These are phyloP conservation scores for Colletotrichum sp. DNA, from an alignment of 2,329 filamentous ascomycete genomes.

Conservation along the genomic window DNA sequence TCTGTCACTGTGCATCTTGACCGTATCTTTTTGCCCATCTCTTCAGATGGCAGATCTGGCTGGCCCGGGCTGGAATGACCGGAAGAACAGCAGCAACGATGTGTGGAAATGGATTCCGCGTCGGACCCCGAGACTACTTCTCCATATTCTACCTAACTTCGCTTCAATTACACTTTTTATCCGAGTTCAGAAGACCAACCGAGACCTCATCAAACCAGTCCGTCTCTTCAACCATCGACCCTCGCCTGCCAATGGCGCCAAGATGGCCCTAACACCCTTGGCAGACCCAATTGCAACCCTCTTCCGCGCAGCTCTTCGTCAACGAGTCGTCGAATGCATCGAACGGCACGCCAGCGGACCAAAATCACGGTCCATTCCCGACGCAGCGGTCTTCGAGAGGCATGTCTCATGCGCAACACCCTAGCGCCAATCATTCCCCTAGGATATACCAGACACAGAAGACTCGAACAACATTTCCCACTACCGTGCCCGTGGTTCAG, in stretches of 20 bases:
- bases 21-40: not conserved
- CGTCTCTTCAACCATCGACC: not conserved
- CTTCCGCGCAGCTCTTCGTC: not conserved
- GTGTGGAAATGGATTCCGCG: not conserved
- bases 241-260: not conserved
- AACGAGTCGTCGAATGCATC: conserved; percentile 1
- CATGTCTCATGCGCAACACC: not conserved
- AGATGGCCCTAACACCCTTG: conserved; percentile 3
- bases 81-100: not conserved
- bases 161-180: not conserved
- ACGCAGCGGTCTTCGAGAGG: not conserved
- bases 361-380: not conserved
- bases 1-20: not conserved
- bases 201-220: not conserved
- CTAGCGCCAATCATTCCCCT: not conserved
- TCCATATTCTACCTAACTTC: not conserved
- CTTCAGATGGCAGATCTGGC: not conserved
- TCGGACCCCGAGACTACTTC: not conserved
- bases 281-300: not conserved
- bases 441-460: not conserved
- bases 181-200: not conserved
- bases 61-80: not conserved
- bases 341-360: not conserved
- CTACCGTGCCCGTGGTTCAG: not conserved
- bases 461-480: not conserved